Conservation (phyloP, 1,284 basidiomycete species). For the Pholiota adiposa region DNA sequence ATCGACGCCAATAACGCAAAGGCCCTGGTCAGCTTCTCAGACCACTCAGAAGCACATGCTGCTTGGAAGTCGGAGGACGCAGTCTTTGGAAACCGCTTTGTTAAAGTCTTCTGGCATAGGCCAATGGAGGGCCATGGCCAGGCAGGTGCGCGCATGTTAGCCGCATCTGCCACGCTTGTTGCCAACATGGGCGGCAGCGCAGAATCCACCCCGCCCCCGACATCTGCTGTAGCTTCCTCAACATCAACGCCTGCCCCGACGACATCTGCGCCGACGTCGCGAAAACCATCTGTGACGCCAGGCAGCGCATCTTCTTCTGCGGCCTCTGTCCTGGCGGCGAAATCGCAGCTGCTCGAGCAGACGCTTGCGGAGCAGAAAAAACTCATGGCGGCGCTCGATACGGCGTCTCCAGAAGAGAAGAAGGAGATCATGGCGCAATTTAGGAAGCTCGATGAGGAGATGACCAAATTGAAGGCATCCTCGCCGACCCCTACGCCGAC, state of each 20-base stretch:
- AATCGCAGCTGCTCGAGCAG: constrained; percentile 79
- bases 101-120: constrained; percentile 93
- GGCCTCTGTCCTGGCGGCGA: constrained; percentile 61
- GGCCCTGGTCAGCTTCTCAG: constrained; percentile 87
- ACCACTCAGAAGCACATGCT: constrained; percentile 83
- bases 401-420: constrained; percentile 76
- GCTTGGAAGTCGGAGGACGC: constrained; percentile 95
- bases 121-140: constrained; percentile 88
- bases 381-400: constrained; percentile 74
- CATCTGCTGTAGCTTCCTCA: constrained; percentile 17
- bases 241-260: constrained; percentile 21
- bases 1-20: constrained; percentile 77
- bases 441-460: constrained; percentile 82
- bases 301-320: constrained; percentile 33
- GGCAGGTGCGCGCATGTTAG: constrained; percentile 73
- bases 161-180: constrained; percentile 75
- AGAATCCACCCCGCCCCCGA: constrained; percentile 14
- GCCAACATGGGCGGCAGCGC: constrained; percentile 52
- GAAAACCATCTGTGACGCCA: constrained; percentile 38
- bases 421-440: constrained; percentile 79
- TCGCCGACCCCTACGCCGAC: constrained; percentile 30
- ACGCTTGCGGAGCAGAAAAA: constrained; percentile 91
- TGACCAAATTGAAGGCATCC: constrained; percentile 48
- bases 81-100: constrained; percentile 92
- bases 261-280: constrained; percentile 28